Base-by-base conservation (phyloP, 2,329 filamentous ascomycete genomes). In the Nothophoma quercina region DNA sequence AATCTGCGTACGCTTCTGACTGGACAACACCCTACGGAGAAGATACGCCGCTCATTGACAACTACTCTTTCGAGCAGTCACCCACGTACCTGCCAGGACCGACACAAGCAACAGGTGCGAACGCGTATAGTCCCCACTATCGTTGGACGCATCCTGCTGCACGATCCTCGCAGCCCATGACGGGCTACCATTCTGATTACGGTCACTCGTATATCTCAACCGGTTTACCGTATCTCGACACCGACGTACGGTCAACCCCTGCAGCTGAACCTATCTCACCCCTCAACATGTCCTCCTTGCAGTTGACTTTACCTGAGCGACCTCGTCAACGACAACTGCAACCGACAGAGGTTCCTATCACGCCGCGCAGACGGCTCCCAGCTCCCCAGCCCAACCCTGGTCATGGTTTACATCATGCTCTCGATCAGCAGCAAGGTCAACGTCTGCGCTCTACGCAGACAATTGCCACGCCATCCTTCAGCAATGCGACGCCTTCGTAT, bases 381-480 rank as follows among this genome's bases (percentile, higher is more conserved):
- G 58, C 70, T 9, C 71, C 70, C n/a, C 68, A 67, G 26, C 63
- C 69, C 8, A 69, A 59, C 21, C 60, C 60, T 7, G 58, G 62
- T 10, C 66, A 65, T 25, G 53, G 55, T 3, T 56, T 64, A 4
- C 60, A 66, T 6, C 68, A 70, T 43, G 54, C 45, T 16, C 62
- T 72, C 3, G 71, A 73, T 38, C 63, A 68, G 29, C 23, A 71
- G 18, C 71, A 72, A 58, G 67, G 67, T 32, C 65, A 62, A 46
- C 63, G 65, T 10, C 58, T 74, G 22, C 65, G 67, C 23, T 63
- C 65, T 32, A 55, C 52, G 26, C 68, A 68, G 28, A 52, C 51
- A n/a, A 61, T 60, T 7, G 43, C 44, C n/a, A 43, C 53, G 23
- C 53, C 58, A 7, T 33, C 51, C 2, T 41, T 56, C 28, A 51